Conservation (phyloP, 768 basidiomycete species). For the Phanerodontia chrysosporium region DNA sequence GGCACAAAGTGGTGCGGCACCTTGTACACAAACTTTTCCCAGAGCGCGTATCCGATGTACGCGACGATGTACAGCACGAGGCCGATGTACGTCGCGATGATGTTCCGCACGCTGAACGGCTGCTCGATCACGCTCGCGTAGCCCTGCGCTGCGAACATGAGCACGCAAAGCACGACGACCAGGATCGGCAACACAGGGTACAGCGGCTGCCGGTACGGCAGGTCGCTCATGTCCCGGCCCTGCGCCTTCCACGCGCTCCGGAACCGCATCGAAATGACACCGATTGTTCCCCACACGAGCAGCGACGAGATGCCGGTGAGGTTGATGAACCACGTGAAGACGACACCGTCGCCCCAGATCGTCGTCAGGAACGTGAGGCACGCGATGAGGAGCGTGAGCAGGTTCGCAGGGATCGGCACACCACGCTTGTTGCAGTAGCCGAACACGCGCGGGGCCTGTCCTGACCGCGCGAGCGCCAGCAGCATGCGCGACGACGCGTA, state of each 20-base stretch:
- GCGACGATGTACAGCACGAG: conserved; percentile 42
- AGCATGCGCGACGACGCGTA: conserved; percentile 59
- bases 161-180: conserved; percentile 43
- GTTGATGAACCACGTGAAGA: conserved; percentile 58
- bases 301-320: conserved; percentile 64
- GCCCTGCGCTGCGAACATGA: conserved; percentile 55
- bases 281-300: conserved; percentile 63
- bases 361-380: conserved; percentile 53
- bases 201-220: conserved; percentile 55
- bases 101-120: conserved; percentile 45
- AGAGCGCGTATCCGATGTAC: conserved; percentile 40
- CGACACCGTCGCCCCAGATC: conserved; percentile 52
- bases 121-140: conserved; percentile 43
- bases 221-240: conserved; percentile 44
- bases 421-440: conserved; percentile 61
- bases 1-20: conserved; percentile 37
- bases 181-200: conserved; percentile 48
- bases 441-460: conserved; percentile 63
- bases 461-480: conserved; percentile 55
- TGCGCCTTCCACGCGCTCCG: conserved; percentile 55
- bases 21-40: conserved; percentile 31
- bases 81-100: conserved; percentile 54
- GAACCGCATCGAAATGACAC: conserved; percentile 55
- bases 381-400: conserved; percentile 45
- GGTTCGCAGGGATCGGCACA: conserved; percentile 53